Percentiles rank a stretch among this genome's conserved stretches.
Conservation (phyloP, 352 stramenopile genomes). For the Phytophthora colocasiae region DNA sequence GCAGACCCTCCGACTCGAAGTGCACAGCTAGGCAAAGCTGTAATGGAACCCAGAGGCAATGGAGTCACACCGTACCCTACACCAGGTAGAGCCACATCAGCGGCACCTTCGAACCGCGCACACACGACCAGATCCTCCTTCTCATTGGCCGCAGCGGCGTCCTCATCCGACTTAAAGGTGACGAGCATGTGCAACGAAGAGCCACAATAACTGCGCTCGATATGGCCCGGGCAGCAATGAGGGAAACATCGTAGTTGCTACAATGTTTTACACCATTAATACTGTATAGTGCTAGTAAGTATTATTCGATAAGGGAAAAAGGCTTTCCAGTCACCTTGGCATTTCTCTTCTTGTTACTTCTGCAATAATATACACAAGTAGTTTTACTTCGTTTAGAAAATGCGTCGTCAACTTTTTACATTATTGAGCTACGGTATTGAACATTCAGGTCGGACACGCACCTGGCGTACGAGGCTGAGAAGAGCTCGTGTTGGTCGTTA, state of each 20-base stretch:
- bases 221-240: constrained; percentile 45
- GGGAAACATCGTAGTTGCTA: constrained; percentile 45
- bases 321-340: constrained; percentile 18
- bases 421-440: neutral
- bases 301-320: neutral
- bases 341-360: constrained; percentile 28
- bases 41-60: constrained; percentile 2
- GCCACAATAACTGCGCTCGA: constrained; percentile 44
- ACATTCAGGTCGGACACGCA: neutral
- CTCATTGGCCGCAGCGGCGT: neutral
- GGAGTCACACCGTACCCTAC: constrained; percentile 2
- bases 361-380: neutral
- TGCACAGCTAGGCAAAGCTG: constrained; percentile 4
- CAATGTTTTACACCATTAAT: neutral
- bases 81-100: neutral
- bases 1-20: neutral
- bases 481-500: no score
- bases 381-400: constrained; percentile 1
- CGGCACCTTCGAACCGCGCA: constrained; percentile 35
- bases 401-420: neutral
- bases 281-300: no score
- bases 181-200: constrained; percentile 34
- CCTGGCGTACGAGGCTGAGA: constrained; percentile 16
- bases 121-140: constrained; percentile 34
- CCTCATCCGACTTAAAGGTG: constrained; percentile 13